These are phyloP conservation scores for Ceratobasidium theobromae DNA, from an alignment of 1,284 basidiomycete species.

Conservation along the genomic window DNA sequence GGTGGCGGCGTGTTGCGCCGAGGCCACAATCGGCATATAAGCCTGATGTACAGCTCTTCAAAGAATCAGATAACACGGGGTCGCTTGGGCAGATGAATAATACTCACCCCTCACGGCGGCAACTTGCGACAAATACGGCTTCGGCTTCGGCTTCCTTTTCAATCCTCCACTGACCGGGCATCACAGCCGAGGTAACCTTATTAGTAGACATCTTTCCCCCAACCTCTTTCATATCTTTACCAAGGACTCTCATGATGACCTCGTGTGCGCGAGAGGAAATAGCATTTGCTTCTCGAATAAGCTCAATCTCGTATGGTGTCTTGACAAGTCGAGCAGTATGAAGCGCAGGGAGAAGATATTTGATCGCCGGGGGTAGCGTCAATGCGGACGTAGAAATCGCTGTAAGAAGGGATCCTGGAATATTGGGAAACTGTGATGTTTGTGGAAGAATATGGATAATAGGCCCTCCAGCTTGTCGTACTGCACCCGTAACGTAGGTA, in stretches of 20 bases:
- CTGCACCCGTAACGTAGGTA: neutral
- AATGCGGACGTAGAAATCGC: conserved; percentile 44
- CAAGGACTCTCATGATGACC: conserved; percentile 86
- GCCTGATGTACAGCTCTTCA: conserved; percentile 78
- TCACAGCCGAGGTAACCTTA: conserved; percentile 49
- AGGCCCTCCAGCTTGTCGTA: conserved; percentile 41
- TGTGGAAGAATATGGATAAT: conserved; percentile 65
- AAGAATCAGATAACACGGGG: neutral
- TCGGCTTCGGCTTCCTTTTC: conserved; percentile 89
- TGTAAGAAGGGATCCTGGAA: conserved; percentile 54
- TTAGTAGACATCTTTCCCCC: conserved; percentile 50
- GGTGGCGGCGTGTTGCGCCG: conserved; percentile 79
- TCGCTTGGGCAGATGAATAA: neutral
- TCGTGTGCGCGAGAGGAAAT: conserved; percentile 88
- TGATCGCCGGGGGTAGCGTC: conserved; percentile 46
- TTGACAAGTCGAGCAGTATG: conserved; percentile 79
- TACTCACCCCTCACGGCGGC: conserved; percentile 76
- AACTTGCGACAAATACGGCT: conserved; percentile 85
- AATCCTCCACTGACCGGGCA: conserved; percentile 80
- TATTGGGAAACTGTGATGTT: conserved; percentile 45
- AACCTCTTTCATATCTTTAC: conserved; percentile 57
- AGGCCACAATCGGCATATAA: conserved; percentile 87
- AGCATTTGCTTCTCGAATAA: conserved; percentile 74
- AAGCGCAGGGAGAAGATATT: conserved; percentile 70
- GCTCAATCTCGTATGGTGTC: conserved; percentile 67